Base-by-base conservation (phyloP, 371 early-diverging fungal species). In the Lichtheimia corymbifera region DNA sequence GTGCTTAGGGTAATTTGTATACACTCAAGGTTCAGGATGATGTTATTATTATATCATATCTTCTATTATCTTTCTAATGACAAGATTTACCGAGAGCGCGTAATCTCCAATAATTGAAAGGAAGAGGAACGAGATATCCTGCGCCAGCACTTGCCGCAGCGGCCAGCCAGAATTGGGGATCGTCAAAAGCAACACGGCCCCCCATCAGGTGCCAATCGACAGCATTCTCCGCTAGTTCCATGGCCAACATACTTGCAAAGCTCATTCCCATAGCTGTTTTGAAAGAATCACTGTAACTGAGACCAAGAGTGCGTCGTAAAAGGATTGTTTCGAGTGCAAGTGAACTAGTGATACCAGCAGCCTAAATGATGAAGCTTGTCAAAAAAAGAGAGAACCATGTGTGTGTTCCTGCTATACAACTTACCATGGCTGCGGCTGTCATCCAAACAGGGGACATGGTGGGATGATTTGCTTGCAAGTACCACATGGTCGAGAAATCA, bases 181-280 rank as follows among this genome's bases (percentile, higher is more conserved):
- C 74, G 15, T 69, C 30, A 20, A 82, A 55, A 42, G 73, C 47
- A 1, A 83, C 80, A 43, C 80, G 75, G 3, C 80, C 80, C 7
- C 83, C 83, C 65, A 74, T 83, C 53, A 83, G 62, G 59, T 83
- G 80, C 71, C 73, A 78, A 55, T 83, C 81, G 13, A 80, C 79
- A 0, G 64, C 65, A 51, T 83, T 83, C 54, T 83, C 84, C 1
- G 82, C 73, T 3, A 80, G 52, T 62, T 83, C 84, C 84, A 83
- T 83, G 1, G 77, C 79, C 60, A 80, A 45, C 84, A 83, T 83
- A n/a, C 82, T 82, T 20, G 77, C 79, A 63, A 83, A 64, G 35
- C 79, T 79, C 84, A 83, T 83, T 12, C 82, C 80, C 62, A 79
- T 80, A 11, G 84, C 84, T 9, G 84, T 80, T 42, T 74, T 78